Evolutionary conservation across 202 grass and related monocot species (phyloP).

Genomic region (Setaria viridis): DNA sequence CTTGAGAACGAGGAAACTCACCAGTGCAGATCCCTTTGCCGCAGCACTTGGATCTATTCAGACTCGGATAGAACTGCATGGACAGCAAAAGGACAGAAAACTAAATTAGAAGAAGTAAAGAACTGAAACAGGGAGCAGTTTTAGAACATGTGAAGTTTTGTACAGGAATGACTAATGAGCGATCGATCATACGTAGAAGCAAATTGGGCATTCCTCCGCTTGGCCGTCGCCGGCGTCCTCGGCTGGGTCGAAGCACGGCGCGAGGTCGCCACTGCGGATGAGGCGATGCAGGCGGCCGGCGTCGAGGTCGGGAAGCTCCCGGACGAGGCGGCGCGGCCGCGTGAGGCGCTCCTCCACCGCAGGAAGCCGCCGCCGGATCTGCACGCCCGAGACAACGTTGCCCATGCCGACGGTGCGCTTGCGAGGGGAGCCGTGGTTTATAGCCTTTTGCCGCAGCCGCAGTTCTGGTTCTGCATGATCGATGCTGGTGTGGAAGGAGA

Average conservation of each 20-base stretch:
- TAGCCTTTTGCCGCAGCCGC: conserved; percentile 1
- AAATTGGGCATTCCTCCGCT: conserved; percentile 78
- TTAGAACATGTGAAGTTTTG: too few species aligned
- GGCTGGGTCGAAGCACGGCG: conserved; percentile 71
- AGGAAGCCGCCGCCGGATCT: neutral
- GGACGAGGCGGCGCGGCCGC: conserved; percentile 64
- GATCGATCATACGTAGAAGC: conserved; percentile 65
- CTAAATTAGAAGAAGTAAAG: neutral
- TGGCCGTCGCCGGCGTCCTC: conserved; percentile 47
- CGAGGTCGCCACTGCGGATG: conserved; percentile 65
- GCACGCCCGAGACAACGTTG: conserved; percentile 39
- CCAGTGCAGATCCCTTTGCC: conserved; percentile 87
- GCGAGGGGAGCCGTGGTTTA: conserved; percentile 41
- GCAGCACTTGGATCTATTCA: conserved; percentile 89
- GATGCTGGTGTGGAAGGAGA: conserved; percentile 36
- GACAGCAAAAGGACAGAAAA: neutral
- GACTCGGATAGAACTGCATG: conserved; percentile 68
- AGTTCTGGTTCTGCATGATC: neutral
- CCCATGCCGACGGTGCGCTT: conserved; percentile 47
- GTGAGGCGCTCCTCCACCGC: conserved; percentile 81
- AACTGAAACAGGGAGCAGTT: neutral
- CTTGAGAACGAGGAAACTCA: conserved; percentile 28
- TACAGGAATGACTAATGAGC: neutral
- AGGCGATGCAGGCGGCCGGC: conserved; percentile 60
- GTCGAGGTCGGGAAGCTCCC: conserved; percentile 65